These are phyloP conservation scores for Aquilaria agallochum DNA, from an alignment of 441 rosid genomes.

Conservation along the genomic window DNA sequence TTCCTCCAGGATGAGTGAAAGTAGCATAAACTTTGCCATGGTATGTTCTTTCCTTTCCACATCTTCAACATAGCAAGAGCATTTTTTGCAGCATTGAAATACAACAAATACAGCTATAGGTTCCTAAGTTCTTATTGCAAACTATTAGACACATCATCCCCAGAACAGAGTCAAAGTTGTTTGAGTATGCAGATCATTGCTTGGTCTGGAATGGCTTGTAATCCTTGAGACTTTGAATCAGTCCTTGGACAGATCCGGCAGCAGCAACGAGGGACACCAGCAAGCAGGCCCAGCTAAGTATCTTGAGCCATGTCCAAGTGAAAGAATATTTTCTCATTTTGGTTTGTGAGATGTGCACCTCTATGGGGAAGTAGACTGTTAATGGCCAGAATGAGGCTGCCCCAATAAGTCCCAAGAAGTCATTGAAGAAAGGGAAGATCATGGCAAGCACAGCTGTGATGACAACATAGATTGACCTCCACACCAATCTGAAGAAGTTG, in stretches of 20 bases:
- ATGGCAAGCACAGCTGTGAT: constrained; percentile 58
- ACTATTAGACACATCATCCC: no score
- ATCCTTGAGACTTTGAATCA: constrained; percentile 49
- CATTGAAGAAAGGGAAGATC: constrained; percentile 91
- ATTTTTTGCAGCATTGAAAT: no score
- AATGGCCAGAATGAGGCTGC: constrained; percentile 82
- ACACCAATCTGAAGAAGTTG: constrained; percentile 55
- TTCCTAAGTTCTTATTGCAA: no score
- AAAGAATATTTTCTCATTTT: constrained; percentile 48
- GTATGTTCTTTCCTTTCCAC: no score
- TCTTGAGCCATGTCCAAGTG: constrained; percentile 63
- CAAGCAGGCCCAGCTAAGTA: constrained; percentile 50
- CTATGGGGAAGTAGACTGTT: constrained; percentile 74
- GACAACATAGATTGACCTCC: constrained; percentile 69
- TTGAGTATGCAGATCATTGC: constrained; percentile 13
- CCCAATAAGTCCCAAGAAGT: constrained; percentile 66
- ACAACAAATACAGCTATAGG: no score
- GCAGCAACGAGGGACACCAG: constrained; percentile 56
- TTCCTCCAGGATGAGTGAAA: no score
- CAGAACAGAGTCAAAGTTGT: no score
- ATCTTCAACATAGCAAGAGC: no score
- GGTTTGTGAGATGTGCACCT: constrained; percentile 67
- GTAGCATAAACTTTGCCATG: no score
- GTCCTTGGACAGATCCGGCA: constrained; percentile 67
- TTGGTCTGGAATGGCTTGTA: constrained; percentile 63